Evolutionary conservation across 2,329 filamentous ascomycete genomes (phyloP).

Genomic region (Pseudocercospora vitis): DNA sequence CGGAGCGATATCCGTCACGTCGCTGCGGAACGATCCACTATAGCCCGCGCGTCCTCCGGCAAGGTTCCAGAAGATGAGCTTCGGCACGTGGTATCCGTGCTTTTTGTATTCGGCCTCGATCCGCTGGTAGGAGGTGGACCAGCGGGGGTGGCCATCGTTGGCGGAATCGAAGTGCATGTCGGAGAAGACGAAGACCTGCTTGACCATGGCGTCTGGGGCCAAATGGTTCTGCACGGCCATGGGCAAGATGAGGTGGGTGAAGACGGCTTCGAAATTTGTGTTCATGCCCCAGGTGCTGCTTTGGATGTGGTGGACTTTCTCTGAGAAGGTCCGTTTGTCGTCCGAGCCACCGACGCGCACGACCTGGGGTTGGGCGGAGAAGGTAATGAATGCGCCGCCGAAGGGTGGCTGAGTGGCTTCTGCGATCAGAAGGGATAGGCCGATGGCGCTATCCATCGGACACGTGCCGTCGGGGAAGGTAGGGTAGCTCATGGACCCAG

Average conservation of each 20-base stretch:
- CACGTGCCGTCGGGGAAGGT: slow-evolving; percentile 48
- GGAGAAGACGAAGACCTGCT: slow-evolving; percentile 60
- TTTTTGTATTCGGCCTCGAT: slow-evolving; percentile 49
- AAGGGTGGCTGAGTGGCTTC: slow-evolving; percentile 56
- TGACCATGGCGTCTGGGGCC: slow-evolving; percentile 59
- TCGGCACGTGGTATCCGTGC: slow-evolving; percentile 59
- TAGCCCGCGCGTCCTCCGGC: slow-evolving; percentile 49
- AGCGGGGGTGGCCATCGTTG: slow-evolving; percentile 27
- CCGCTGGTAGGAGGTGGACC: slow-evolving; percentile 52
- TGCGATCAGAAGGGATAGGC: slow-evolving; percentile 57
- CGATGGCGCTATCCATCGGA: slow-evolving; percentile 57
- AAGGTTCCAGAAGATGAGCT: slow-evolving; percentile 63
- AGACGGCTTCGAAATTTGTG: slow-evolving; percentile 58
- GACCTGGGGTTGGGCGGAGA: slow-evolving; percentile 47
- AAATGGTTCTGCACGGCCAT: slow-evolving; percentile 54
- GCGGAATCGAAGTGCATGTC: slow-evolving; percentile 61
- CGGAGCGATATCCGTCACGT: slow-evolving; percentile 38
- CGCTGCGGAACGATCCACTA: too few species aligned
- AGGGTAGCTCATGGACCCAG: slow-evolving; percentile 52
- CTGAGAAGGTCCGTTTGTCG: slow-evolving; percentile 39
- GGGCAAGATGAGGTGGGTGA: slow-evolving; percentile 55
- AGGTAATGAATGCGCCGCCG: slow-evolving; percentile 57
- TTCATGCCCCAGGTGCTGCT: slow-evolving; percentile 43
- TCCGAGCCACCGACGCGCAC: slow-evolving; percentile 43
- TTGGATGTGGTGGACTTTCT: slow-evolving; percentile 45